These are phyloP conservation scores for Solanum habrochaites DNA, from an alignment of 257 asterid species.

Conservation along the genomic window DNA sequence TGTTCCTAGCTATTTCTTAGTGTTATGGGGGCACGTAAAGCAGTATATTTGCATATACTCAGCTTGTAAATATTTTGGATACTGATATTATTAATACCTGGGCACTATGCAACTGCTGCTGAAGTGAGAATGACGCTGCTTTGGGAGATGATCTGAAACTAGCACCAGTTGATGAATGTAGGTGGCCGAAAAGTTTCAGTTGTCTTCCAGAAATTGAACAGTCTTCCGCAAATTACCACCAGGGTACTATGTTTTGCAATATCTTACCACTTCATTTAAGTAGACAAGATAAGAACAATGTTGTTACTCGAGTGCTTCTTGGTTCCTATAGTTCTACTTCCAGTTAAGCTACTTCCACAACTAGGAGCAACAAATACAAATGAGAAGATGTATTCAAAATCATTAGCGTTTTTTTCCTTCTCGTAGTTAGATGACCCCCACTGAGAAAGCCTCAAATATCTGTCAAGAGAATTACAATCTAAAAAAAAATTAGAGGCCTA, in stretches of 20 bases:
- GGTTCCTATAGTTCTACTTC: not conserved
- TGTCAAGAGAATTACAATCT: not conserved
- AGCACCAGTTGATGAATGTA: not conserved
- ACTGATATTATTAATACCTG: not conserved
- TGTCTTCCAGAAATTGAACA: no score
- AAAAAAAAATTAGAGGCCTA: not conserved
- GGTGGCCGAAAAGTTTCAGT: not conserved
- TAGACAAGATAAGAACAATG: not conserved
- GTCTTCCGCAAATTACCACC: no score
- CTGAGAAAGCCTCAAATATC: not conserved
- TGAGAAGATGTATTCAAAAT: not conserved
- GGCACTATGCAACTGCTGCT: not conserved
- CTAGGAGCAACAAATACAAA: not conserved
- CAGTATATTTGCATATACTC: not conserved
- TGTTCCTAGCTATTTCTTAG: not conserved
- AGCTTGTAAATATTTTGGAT: not conserved
- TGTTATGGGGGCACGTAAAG: not conserved
- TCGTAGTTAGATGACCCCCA: no score
- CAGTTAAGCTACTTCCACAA: not conserved
- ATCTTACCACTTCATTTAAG: not conserved
- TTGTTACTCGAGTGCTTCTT: not conserved
- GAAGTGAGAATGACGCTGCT: not conserved
- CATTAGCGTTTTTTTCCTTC: no score
- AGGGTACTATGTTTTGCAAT: not conserved
- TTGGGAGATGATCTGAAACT: not conserved